phyloP scores from a whole-genome alignment of 345 rosid species.

The thale cress (Arabidopsis thaliana) region DNA sequence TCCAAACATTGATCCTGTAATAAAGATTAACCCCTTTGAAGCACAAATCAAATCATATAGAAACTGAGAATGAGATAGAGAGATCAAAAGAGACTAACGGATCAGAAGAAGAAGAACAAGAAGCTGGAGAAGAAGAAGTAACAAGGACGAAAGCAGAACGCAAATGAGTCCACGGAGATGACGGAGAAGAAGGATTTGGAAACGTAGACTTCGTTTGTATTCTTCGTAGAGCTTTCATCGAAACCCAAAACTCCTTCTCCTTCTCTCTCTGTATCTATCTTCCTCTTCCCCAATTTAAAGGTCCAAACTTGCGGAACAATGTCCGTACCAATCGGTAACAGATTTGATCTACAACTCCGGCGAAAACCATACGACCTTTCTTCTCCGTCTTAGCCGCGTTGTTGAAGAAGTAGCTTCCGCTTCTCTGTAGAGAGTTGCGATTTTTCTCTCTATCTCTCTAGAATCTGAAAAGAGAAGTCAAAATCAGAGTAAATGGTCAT shows the following conservation, averaged over 20 bases:
- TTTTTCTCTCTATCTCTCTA: conserved; percentile 3
- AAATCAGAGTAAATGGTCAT: conserved; percentile 5
- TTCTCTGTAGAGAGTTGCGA: conserved; percentile 30
- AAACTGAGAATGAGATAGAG: conserved; percentile 1
- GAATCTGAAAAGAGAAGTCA: conserved; percentile 37
- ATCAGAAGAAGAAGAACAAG: conserved; percentile 77
- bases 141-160: conserved; percentile 86
- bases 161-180: conserved; percentile 84
- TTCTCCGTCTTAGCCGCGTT: conserved; percentile 25
- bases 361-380: conserved; percentile 28
- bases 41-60: not conserved
- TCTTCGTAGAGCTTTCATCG: conserved; percentile 86
- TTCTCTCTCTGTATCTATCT: not conserved
- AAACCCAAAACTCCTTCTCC: not conserved
- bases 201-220: conserved; percentile 76
- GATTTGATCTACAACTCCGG: conserved; percentile 17
- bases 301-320: not conserved
- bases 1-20: not conserved
- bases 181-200: conserved; percentile 66
- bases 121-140: conserved; percentile 80
- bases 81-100: conserved; percentile 59
- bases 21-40: not conserved
- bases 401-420: conserved; percentile 20
- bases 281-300: not conserved
- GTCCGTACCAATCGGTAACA: conserved; percentile 5